Evolutionary conservation across 2,329 filamentous ascomycete genomes (phyloP).

Genomic region (Sporothrix euskadiensis): DNA sequence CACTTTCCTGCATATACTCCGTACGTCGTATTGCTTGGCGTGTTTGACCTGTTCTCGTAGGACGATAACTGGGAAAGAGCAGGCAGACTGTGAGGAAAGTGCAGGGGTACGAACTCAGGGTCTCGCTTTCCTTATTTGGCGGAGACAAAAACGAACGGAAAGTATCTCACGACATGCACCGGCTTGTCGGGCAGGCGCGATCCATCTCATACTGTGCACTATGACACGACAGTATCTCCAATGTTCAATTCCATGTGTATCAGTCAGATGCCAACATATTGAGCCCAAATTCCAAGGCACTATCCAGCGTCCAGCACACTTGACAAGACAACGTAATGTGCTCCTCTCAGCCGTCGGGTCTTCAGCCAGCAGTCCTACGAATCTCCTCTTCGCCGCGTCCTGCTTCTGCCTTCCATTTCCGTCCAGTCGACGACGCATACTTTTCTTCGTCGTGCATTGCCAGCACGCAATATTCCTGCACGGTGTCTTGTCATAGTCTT

Average conservation of each 20-base stretch:
- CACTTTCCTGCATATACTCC: too few relatives aligned
- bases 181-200: not conserved
- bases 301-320: not conserved
- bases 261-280: not conserved
- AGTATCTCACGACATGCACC: not conserved
- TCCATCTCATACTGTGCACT: not conserved
- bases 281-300: not conserved
- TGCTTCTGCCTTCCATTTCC: not conserved
- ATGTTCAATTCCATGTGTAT: not conserved
- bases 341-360: not conserved
- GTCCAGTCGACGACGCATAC: not conserved
- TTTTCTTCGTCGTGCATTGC: not conserved
- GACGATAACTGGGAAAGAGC: not conserved
- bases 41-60: not conserved
- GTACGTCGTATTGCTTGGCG: not conserved
- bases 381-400: not conserved
- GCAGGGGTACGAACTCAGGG: not conserved
- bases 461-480: not conserved
- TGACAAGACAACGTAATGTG: not conserved
- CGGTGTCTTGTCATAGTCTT: not conserved
- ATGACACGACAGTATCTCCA: not conserved
- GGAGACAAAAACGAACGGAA: not conserved
- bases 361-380: not conserved
- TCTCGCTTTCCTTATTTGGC: constrained; percentile 16
- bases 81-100: not conserved